Evolutionary conservation across 441 rosid species (phyloP), one percentile per base, ranked within the genome.

Genomic region (Syzygium malaccense): DNA sequence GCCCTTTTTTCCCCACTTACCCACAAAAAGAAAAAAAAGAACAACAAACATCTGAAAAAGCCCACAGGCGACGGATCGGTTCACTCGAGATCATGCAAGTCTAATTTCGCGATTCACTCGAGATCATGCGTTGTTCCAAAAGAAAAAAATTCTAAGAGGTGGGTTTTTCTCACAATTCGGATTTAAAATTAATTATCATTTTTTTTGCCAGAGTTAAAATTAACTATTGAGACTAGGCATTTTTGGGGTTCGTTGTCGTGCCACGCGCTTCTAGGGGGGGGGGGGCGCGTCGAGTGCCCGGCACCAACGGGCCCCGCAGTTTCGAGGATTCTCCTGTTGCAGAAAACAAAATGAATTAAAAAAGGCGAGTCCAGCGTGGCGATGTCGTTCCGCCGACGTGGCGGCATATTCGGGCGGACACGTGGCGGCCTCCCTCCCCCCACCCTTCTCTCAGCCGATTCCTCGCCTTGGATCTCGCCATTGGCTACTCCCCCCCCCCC

Each of bases 401-500:
- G 90, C 93, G 8, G 9, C 23, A 13, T 20, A 0, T 1, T 0
- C 0, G 1, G 0, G 3, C 1, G 51, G 91, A 90, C 94, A 93
- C 96, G 94, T 93, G 91, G 64, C 17, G 0, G 15, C 51, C 20
- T 25, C 4, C 8, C 51, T 41, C 83, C 8, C 51, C 32, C 83
- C 55, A 7, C 45, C 53, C 80, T 55, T 56, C 55, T n/a, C 87
- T 71, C 49, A 13, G n/a, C 83, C 83, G 64, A 87, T 89, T 93
- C 92, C 90, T 88, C 90, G 92, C 91, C 92, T 92, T 80, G 93
- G 94, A 94, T 95, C 94, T 93, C 91, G 92, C 85, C 86, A 88
- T 86, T 88, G 88, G 87, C 91, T 90, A 75, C 88, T 66, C n/a
- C 85, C n/a, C n/a, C 85, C 54, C 17, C 51, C 55, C 71, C 60